Conservation (phyloP, 192 early-diverging fungal species). For the Backusella circina region DNA sequence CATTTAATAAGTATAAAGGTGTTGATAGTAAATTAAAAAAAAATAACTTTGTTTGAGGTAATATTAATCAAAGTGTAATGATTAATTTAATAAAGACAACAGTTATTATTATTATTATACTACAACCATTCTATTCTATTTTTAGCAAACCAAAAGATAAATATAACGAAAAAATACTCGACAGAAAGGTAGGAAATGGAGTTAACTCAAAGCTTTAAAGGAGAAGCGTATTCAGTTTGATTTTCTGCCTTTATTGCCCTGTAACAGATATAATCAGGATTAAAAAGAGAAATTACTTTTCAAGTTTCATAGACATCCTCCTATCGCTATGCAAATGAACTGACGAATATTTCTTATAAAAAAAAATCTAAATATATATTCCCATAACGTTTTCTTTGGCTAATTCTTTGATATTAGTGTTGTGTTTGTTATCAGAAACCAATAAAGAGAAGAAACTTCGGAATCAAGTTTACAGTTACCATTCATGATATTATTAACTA, state of each 20-base stretch:
- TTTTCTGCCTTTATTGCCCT: slow-evolving; percentile 30
- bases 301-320: no score
- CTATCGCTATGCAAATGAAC: no score
- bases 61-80: slow-evolving; percentile 27
- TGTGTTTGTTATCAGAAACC: no score
- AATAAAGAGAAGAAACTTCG: no score
- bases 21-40: not conserved
- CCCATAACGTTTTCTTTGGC: no score
- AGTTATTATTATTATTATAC: not conserved
- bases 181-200: slow-evolving; percentile 21
- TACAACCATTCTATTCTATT: not conserved
- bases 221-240: slow-evolving; percentile 15
- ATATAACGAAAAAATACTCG: slow-evolving; percentile 29
- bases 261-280: slow-evolving; percentile 34
- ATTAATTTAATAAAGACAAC: slow-evolving; percentile 12
- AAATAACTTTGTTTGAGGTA: slow-evolving; percentile 30
- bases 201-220: slow-evolving; percentile 33
- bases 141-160: slow-evolving; percentile 29
- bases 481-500: no score
- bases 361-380: no score
- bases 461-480: no score
- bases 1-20: not conserved
- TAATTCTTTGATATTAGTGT: no score
- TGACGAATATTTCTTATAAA: no score
- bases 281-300: no score